Conservation (phyloP, 2,329 filamentous ascomycete genomes). For the Hypoxylon sp. region DNA sequence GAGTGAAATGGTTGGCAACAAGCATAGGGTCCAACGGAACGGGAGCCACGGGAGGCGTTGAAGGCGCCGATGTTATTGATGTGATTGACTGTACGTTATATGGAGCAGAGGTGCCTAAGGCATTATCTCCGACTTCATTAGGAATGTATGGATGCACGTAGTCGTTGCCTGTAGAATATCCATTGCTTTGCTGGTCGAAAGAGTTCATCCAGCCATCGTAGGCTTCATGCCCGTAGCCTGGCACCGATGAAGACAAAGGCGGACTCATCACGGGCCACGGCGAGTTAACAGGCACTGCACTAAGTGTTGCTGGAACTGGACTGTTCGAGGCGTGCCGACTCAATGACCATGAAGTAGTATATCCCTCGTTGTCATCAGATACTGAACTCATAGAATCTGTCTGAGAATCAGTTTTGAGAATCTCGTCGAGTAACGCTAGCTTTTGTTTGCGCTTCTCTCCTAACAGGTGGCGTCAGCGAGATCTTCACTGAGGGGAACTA, state of each 20-base stretch:
- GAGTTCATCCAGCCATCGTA: constrained; percentile 46
- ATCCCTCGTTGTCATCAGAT: constrained; percentile 51
- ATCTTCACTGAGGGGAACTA: not conserved
- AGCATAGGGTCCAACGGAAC: constrained; percentile 42
- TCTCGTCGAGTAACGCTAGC: constrained; percentile 58
- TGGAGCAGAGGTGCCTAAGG: constrained; percentile 37
- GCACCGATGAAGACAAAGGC: constrained; percentile 42
- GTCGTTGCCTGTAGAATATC: constrained; percentile 37
- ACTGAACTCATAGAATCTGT: constrained; percentile 53
- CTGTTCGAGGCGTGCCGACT: constrained; percentile 49
- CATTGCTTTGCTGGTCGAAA: constrained; percentile 41
- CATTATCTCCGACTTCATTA: constrained; percentile 27
- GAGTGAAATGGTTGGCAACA: constrained; percentile 19
- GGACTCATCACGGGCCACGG: constrained; percentile 42
- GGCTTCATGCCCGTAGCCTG: constrained; percentile 41
- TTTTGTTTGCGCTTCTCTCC: constrained; percentile 63
- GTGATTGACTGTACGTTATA: constrained; percentile 43
- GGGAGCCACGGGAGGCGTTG: constrained; percentile 34
- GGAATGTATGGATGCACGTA: constrained; percentile 39
- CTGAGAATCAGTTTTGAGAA: constrained; percentile 55
- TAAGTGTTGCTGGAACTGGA: constrained; percentile 44
- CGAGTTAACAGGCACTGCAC: constrained; percentile 34
- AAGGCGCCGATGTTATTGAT: constrained; percentile 42
- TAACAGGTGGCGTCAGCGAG: constrained; percentile 47
- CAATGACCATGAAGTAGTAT: constrained; percentile 39